phyloP scores from a whole-genome alignment of 176 grass and related monocot genomes.

The Saccharum officinarum region DNA sequence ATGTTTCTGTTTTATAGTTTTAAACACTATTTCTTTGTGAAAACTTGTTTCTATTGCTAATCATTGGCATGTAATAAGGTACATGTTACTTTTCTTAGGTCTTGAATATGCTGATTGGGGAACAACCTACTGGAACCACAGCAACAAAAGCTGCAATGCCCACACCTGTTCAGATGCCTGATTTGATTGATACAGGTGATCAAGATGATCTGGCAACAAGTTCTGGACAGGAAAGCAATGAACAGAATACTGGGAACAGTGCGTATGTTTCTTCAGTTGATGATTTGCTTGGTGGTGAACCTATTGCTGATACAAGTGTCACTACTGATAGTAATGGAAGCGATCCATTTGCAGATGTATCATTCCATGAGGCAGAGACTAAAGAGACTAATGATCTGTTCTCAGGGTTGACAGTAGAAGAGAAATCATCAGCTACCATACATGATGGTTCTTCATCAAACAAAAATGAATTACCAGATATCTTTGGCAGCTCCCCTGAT shows the following conservation, averaged over 20 bases:
- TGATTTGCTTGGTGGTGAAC: conserved; percentile 71
- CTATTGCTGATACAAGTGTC: conserved; percentile 43
- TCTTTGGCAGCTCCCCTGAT: conserved; percentile 65
- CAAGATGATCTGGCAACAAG: conserved; percentile 56
- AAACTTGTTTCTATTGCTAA: background rate
- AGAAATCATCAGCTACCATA: conserved; percentile 42
- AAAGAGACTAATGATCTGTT: conserved; percentile 87
- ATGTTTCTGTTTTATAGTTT: background rate
- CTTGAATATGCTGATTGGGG: conserved; percentile 75
- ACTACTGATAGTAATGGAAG: conserved; percentile 48
- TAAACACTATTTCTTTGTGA: background rate
- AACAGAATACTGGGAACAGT: conserved; percentile 30
- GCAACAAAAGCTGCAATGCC: conserved; percentile 42
- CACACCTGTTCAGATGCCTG: conserved; percentile 74
- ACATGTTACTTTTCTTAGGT: conserved; percentile 58
- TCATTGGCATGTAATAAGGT: conserved; percentile 25
- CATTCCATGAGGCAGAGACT: conserved; percentile 74
- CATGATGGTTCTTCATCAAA: conserved; percentile 30
- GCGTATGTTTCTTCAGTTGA: conserved; percentile 56
- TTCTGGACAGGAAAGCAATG: conserved; percentile 43
- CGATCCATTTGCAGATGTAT: conserved; percentile 98
- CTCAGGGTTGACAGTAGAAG: conserved; percentile 84
- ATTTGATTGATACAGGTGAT: conserved; percentile 94
- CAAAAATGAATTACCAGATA: conserved; percentile 64
- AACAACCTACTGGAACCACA: conserved; percentile 53